Evolutionary conservation across 2,329 filamentous ascomycete species (phyloP), one percentile per base, ranked within the genome.

Genomic region (Alternaria arborescens): DNA sequence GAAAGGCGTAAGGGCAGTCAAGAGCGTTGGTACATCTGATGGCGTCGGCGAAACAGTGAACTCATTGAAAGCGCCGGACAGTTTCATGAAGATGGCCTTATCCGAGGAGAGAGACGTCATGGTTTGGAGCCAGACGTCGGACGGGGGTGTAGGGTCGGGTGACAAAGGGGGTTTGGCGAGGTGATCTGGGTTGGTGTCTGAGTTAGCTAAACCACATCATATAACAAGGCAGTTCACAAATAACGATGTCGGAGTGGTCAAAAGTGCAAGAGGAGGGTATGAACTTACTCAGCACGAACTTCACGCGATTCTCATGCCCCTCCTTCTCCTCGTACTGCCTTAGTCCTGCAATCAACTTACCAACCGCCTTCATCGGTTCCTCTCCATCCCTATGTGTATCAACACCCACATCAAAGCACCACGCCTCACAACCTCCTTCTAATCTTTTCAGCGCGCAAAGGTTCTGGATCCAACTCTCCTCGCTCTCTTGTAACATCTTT

Each of bases 81-180:
- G 86, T 82, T 97, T 97, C 86, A 97, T 91, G 81, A 91, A 96
- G n/a, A 89, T 88, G 52, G 83, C 85, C 50, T 83, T 80, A 74
- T 86, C 87, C 60, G 85, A 85, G 68, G 89, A 86, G 71, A 96
- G 88, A 8, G 85, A 83, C 69, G 86, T 86, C 73, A 97, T 88
- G 62, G 88, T 84, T 14, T 84, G 83, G 56, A 87, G 87, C 92
- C 92, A 97, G 56, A 86, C 85, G 18, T 34, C n/a, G 1, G 30
- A 77, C 91, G 93, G 47, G 26, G 84, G 82, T 1, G 69, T 52
- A 26, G 66, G 48, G 81, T 84, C 76, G 11, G 47, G 42, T 14
- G 89, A 80, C 85, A 96, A 82, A 76, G 94, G 88, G 1, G 93
- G 93, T 80, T 97, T 97, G 85, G 92, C 94, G 68, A 97, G 86